Conservation (phyloP, 352 stramenopile genomes). For the Phytophthora chlamydospora region DNA sequence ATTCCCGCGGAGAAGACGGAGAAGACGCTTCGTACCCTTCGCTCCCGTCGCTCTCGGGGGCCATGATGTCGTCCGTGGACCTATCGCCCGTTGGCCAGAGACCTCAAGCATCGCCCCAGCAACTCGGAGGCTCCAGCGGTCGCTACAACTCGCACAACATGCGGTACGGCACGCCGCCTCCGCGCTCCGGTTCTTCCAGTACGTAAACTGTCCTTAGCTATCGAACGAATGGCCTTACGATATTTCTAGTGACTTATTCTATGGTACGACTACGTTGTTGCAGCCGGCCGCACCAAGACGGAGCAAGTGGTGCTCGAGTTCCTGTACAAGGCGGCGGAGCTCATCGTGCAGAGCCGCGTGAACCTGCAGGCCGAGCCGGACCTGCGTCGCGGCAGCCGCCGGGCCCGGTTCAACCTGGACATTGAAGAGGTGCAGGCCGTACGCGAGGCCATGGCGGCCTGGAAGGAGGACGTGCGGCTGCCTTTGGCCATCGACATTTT, state of each 20-base stretch:
- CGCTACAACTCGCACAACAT: slow-evolving; percentile 19
- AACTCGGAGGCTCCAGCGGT: slow-evolving; percentile 5
- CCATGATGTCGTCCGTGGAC: slow-evolving; percentile 35
- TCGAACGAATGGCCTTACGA: not conserved
- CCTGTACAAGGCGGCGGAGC: slow-evolving; percentile 82
- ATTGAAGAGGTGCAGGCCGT: slow-evolving; percentile 80
- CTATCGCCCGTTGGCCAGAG: not conserved
- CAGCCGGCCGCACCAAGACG: slow-evolving; percentile 73
- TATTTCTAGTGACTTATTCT: slow-evolving; percentile 2
- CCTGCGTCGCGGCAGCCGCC: slow-evolving; percentile 47
- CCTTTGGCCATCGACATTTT: slow-evolving; percentile 77
- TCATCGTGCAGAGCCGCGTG: slow-evolving; percentile 84
- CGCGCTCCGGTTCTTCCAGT: slow-evolving; percentile 14
- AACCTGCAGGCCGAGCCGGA: slow-evolving; percentile 65
- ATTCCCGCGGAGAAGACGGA: slow-evolving; percentile 1
- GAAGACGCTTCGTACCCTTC: slow-evolving; percentile 1
- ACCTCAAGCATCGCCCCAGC: slow-evolving; percentile 5
- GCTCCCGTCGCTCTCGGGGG: not conserved
- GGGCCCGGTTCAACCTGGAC: slow-evolving; percentile 83
- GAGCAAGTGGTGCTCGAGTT: slow-evolving; percentile 89
- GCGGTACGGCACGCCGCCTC: slow-evolving; percentile 22
- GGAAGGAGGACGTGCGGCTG: slow-evolving; percentile 74
- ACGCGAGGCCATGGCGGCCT: slow-evolving; percentile 67
- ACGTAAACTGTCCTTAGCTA: not conserved
- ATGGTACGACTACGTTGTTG: slow-evolving; percentile 6